Conservation (phyloP, 768 basidiomycete genomes). For the Saitozyma sp. region DNA sequence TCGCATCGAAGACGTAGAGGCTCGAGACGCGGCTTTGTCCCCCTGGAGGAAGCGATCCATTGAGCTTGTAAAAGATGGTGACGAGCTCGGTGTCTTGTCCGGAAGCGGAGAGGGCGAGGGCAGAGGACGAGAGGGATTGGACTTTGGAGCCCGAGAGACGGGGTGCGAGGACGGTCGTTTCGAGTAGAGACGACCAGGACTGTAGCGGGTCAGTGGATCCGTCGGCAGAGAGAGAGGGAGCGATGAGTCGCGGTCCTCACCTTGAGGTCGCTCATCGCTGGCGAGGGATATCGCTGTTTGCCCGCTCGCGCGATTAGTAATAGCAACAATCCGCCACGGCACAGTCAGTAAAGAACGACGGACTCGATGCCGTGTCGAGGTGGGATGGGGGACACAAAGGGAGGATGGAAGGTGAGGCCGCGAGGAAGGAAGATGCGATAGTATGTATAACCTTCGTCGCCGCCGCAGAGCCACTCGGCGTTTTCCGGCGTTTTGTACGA, state of each 20-base stretch:
- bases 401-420: too few species aligned
- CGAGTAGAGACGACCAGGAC: conserved; percentile 58
- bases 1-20: conserved; percentile 90
- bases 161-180: conserved; percentile 78
- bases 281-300: not conserved
- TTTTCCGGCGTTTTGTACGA: too few species aligned
- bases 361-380: too few species aligned
- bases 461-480: too few species aligned
- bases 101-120: conserved; percentile 74
- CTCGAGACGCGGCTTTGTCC: conserved; percentile 70
- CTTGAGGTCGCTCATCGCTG: conserved; percentile 14
- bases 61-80: conserved; percentile 81
- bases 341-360: too few species aligned
- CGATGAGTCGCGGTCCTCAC: conserved; percentile 4
- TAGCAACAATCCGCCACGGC: too few species aligned
- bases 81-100: conserved; percentile 74
- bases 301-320: not conserved
- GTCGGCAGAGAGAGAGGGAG: conserved; percentile 2
- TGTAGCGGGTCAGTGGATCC: not conserved
- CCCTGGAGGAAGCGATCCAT: conserved; percentile 69
- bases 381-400: too few species aligned
- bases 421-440: too few species aligned
- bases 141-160: conserved; percentile 86
- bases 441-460: too few species aligned
- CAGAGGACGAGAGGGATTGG: conserved; percentile 69